Base-by-base conservation (phyloP, 495 filamentous ascomycete species). In the Staphylotrichum longicolle region DNA sequence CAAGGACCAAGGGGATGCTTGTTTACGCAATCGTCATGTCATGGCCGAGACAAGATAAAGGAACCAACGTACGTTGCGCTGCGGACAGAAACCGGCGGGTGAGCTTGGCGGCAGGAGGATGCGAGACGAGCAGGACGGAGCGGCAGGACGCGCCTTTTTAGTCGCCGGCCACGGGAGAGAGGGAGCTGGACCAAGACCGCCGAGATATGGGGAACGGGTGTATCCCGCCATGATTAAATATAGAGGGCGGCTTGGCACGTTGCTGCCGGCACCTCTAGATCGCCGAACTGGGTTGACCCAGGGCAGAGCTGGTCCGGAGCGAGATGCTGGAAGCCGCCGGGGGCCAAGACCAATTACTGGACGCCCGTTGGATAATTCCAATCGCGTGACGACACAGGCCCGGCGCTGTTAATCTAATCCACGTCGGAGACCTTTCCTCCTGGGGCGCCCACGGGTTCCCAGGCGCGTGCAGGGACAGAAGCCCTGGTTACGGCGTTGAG, bases 361-460 rank as follows among this genome's bases (percentile, higher is more conserved):
- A 57, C 57, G 60, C 60, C 58, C 51, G 62, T 58, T 69, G 66
- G 69, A 62, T 52, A 52, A 63, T 50, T 52, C 35, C 39, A 67
- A 69, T 66, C 65, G 63, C 67, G 61, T 69, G 69, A 69, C 67
- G 67, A 58, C 61, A 64, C 62, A 15, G 60, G 44, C 42, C 55
- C 45, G 58, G 64, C 32, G 60, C 32, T 62, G 61, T 67, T 66
- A 64, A 71, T 65, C 57, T 64, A 68, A 52, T 56, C 44, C 50
- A 30, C 58, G 42, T 61, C 63, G 66, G 66, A 68, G 58, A 56
- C 33, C 40, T 35, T 52, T 63, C 56, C 54, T 68, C 62, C 63
- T 67, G 57, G 32, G 46, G 39, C 3, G 57, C 39, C 20, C 20
- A 40, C 7, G 2, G 37, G 11, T 20, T 30, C 47, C n/a, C 39